Evolutionary conservation across 805 yeast species (phyloP), one percentile per base, ranked within the genome.

Genomic region (Candida anglica): DNA sequence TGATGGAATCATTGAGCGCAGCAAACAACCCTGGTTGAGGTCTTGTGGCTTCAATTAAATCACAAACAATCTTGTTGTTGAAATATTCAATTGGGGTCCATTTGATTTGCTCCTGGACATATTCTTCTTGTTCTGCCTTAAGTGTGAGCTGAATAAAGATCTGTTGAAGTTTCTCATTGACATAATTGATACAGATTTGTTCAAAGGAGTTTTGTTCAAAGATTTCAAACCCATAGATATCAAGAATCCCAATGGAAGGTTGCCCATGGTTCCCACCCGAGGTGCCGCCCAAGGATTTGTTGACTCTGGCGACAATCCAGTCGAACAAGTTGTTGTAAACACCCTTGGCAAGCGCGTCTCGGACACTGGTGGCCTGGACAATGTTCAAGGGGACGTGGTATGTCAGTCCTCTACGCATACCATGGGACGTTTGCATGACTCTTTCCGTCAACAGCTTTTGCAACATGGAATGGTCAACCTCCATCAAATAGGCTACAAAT

Each of bases 11-110:
- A 60, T 91, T 93, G 63, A 93, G 73, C 3, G 96, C 95, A 2
- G 98, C 94, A 66, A 93, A 89, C 28, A 93, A 73, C 39, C 98
- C 98, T 1, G 97, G 97, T 37, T 61, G 66, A 1, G 98, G 98
- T 52, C 96, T 78, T 40, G 78, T 77, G 19, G 86, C 83, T 63
- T 93, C 99, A 53, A 93, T 93, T 54, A 93, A 72, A 49, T 93
- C 99, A 67, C 98, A 93, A 19, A 93, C 98, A 46, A 93, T 82
- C 62, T 91, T 81, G 64, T 93, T 93, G 63, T 93, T 93, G 68
- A 93, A 93, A 60, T 88, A 93, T 43, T 93, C 85, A 52, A 93
- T 93, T 15, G 98, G 98, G 9, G 95, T 86, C 98, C 98, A 93
- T 58, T 86, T 75, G 57, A 93, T 93, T 61, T 87, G 85, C 60